Conservation (phyloP, 1,284 basidiomycete genomes). For the Apiotrichum mycotoxinovorans region DNA sequence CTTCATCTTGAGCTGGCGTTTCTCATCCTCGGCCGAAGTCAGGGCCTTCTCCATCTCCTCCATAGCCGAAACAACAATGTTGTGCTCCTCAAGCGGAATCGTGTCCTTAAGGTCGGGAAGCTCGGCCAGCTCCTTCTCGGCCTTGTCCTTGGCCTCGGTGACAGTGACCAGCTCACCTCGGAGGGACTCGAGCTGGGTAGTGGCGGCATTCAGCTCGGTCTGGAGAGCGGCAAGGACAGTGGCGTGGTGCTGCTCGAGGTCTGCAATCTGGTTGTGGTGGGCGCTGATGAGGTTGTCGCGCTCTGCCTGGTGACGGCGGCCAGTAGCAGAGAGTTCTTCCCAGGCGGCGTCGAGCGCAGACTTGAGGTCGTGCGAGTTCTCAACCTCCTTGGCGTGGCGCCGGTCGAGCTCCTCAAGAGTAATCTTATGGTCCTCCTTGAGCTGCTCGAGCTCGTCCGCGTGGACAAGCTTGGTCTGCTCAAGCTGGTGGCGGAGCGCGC, state of each 20-base stretch:
- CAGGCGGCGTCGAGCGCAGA: slow-evolving; percentile 19
- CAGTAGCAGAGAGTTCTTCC: slow-evolving; percentile 19
- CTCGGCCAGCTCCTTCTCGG: slow-evolving; percentile 17
- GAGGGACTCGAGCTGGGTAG: slow-evolving; percentile 12
- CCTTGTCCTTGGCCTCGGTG: slow-evolving; percentile 15
- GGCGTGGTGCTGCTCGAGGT: slow-evolving; percentile 24
- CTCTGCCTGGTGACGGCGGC: slow-evolving; percentile 19
- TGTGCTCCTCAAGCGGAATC: slow-evolving; percentile 22
- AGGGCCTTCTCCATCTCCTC: slow-evolving; percentile 42
- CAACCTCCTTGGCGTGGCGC: slow-evolving; percentile 13
- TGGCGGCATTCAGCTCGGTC: slow-evolving; percentile 13
- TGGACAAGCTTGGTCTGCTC: slow-evolving; percentile 10
- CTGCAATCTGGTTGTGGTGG: slow-evolving; percentile 23
- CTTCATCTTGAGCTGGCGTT: slow-evolving; percentile 45
- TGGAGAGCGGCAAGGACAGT: slow-evolving; percentile 15
- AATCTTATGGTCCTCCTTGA: slow-evolving; percentile 18
- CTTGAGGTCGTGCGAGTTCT: slow-evolving; percentile 13
- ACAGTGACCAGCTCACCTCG: slow-evolving; percentile 15
- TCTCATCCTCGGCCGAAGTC: slow-evolving; percentile 36
- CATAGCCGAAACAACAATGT: slow-evolving; percentile 32
- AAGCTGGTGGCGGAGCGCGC: slow-evolving; percentile 13
- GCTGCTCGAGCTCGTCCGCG: slow-evolving; percentile 19
- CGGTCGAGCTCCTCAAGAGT: slow-evolving; percentile 20
- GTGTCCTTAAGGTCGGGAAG: slow-evolving; percentile 14
- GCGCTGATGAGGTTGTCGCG: slow-evolving; percentile 22